Evolutionary conservation across 2,329 filamentous ascomycete genomes (phyloP), one percentile per base, ranked within the genome.

Genomic region (Alternaria solani): DNA sequence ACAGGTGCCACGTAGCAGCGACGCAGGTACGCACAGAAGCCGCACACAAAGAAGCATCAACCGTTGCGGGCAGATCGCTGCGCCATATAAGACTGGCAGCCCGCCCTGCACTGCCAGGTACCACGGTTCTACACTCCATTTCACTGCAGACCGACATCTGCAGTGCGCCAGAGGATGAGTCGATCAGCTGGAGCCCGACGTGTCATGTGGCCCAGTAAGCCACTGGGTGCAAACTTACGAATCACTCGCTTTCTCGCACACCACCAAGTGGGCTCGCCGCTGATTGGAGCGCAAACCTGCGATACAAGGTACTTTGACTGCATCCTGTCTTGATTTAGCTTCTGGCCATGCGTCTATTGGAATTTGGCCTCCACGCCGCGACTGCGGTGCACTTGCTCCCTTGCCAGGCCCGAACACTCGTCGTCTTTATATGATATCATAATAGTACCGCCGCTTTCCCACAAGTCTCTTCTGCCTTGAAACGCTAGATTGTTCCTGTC

Each of bases 141-240:
- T 54, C 59, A 62, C 63, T 34, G 64, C 62, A 63, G 64, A 58
- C 61, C 57, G 54, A 63, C 59, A 61, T 63, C 68, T 66, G 68
- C 67, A 62, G 69, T 67, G 68, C 69, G 65, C 71, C 66, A 62
- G 54, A 70, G 61, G 58, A 72, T 72, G 71, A 73, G 70, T 69
- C 69, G 73, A 77, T 76, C 74, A 77, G 72, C 75, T 75, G 73
- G 67, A 71, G 65, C 64, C 63, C 28, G 57, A 68, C 42, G 64
- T 63, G 68, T 78, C 76, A 78, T 74, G 74, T 76, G 76, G 75
- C 67, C 57, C 61, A 66, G 70, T 73, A 74, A 77, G 76, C 76
- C 76, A 78, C 76, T 68, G 62, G 69, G 67, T 65, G 61, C 66
- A 55, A 68, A 69, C 70, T 65, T 74, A 64, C 75, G 74, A 77